phyloP scores from a whole-genome alignment of 768 basidiomycete genomes.

The Leucocoprinus sp. region DNA sequence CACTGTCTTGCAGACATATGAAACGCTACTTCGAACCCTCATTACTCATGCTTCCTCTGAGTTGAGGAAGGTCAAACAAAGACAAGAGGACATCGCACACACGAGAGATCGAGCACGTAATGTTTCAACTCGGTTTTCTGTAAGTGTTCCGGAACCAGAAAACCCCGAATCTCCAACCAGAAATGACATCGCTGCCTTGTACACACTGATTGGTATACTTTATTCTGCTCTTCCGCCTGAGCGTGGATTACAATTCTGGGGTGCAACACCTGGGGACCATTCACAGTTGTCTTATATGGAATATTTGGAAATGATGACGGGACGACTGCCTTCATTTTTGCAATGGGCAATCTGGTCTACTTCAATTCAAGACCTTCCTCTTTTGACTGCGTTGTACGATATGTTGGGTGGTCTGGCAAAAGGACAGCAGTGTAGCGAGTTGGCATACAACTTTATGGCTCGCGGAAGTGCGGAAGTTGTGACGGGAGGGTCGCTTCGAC shows the following conservation, averaged over 20 bases:
- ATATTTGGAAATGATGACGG: conserved; percentile 46
- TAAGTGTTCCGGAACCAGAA: conserved; percentile 33
- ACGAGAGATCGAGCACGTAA: conserved; percentile 56
- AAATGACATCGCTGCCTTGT: conserved; percentile 80
- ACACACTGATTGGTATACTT: conserved; percentile 74
- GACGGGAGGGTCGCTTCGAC: conserved; percentile 47
- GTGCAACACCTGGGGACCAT: conserved; percentile 36
- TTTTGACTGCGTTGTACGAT: conserved; percentile 78
- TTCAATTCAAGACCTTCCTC: conserved; percentile 59
- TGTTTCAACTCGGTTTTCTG: conserved; percentile 36
- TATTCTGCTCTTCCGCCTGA: conserved; percentile 71
- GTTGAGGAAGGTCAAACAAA: conserved; percentile 78
- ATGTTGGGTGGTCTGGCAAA: conserved; percentile 82
- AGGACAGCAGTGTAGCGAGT: conserved; percentile 77
- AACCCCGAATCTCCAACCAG: conserved; percentile 42
- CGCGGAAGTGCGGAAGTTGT: conserved; percentile 65
- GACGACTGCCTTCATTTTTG: conserved; percentile 48
- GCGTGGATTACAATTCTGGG: conserved; percentile 82
- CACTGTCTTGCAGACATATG: conserved; percentile 53
- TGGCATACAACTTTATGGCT: conserved; percentile 84
- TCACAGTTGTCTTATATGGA: conserved; percentile 47
- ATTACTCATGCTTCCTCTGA: conserved; percentile 76
- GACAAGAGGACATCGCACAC: conserved; percentile 80
- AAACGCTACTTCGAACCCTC: conserved; percentile 60
- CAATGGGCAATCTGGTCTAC: conserved; percentile 90